Evolutionary conservation across 176 grass and related monocot species (phyloP).

Genomic region (Avena insularis): DNA sequence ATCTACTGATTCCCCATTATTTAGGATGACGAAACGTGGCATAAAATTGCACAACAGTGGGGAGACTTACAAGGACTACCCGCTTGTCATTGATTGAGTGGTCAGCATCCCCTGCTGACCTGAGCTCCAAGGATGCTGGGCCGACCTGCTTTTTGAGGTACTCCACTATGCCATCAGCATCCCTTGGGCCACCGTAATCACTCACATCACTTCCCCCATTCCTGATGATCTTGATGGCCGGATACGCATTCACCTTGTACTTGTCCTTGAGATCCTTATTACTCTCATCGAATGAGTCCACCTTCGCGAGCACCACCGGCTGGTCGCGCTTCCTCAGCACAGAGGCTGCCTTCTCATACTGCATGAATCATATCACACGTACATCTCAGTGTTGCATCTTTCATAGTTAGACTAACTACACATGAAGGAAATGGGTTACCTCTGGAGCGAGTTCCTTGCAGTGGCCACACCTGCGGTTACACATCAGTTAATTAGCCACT

Average conservation of each 20-base stretch:
- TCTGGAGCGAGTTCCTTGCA: constrained; percentile 83
- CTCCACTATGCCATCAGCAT: constrained; percentile 69
- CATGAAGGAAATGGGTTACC: constrained; percentile 53
- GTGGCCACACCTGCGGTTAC: constrained; percentile 74
- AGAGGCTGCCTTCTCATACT: constrained; percentile 85
- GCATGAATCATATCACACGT: constrained; percentile 36
- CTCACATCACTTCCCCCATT: constrained; percentile 53
- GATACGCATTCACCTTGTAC: constrained; percentile 62
- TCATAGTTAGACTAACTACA: background rate
- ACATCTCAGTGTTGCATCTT: background rate
- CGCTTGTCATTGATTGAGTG: constrained; percentile 53
- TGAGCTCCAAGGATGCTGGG: constrained; percentile 66
- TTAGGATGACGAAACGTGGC: background rate
- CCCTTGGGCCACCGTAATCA: constrained; percentile 67
- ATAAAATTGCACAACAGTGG: background rate
- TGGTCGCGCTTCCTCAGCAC: constrained; percentile 59
- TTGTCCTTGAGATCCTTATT: constrained; percentile 82
- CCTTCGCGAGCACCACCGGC: constrained; percentile 59
- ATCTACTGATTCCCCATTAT: background rate
- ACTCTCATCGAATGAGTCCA: constrained; percentile 65
- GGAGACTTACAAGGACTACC: constrained; percentile 71
- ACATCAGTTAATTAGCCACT: constrained; percentile 42
- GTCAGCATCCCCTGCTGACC: constrained; percentile 45
- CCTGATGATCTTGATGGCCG: constrained; percentile 79
- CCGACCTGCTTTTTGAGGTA: constrained; percentile 82